phyloP scores from a whole-genome alignment of 2,329 filamentous ascomycete genomes.

The Pestalotiopsis sp. region DNA sequence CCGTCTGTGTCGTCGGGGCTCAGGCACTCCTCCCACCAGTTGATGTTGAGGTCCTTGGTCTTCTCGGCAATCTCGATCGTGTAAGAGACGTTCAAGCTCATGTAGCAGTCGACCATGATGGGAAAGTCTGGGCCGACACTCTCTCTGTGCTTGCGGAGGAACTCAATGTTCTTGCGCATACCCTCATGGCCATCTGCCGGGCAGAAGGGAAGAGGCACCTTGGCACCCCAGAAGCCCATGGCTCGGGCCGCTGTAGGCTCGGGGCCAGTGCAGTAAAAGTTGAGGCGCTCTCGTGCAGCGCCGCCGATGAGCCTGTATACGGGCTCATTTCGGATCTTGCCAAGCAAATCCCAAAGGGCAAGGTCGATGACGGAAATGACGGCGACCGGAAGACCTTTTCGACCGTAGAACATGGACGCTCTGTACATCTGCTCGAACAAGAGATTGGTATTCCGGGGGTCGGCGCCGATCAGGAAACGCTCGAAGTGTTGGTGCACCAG shows the following conservation, averaged over 20 bases:
- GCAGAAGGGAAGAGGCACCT: constrained; percentile 87
- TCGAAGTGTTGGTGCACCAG: constrained; percentile 92
- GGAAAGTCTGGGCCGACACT: constrained; percentile 88
- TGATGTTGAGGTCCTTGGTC: constrained; percentile 81
- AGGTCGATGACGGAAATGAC: constrained; percentile 95
- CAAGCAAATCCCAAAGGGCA: constrained; percentile 88
- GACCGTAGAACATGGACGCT: constrained; percentile 93
- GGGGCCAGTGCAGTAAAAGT: constrained; percentile 95
- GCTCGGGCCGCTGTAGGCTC: constrained; percentile 77
- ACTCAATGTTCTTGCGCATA: constrained; percentile 87
- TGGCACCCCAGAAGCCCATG: constrained; percentile 90
- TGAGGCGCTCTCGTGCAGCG: constrained; percentile 77
- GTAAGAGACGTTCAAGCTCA: constrained; percentile 91
- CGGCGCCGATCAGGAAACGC: constrained; percentile 85
- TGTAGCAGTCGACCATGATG: constrained; percentile 95
- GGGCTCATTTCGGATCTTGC: constrained; percentile 88
- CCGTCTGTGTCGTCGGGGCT: constrained; percentile 91
- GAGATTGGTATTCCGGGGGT: constrained; percentile 88
- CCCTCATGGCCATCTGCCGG: constrained; percentile 84
- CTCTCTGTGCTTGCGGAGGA: constrained; percentile 81
- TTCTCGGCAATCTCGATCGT: constrained; percentile 83
- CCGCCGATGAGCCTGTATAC: constrained; percentile 95
- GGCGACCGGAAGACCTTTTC: constrained; percentile 86
- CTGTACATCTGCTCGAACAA: constrained; percentile 98
- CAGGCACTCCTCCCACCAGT: constrained; percentile 97